Evolutionary conservation across 305 asterid genomes (phyloP).

Genomic region (Andrographis paniculata): DNA sequence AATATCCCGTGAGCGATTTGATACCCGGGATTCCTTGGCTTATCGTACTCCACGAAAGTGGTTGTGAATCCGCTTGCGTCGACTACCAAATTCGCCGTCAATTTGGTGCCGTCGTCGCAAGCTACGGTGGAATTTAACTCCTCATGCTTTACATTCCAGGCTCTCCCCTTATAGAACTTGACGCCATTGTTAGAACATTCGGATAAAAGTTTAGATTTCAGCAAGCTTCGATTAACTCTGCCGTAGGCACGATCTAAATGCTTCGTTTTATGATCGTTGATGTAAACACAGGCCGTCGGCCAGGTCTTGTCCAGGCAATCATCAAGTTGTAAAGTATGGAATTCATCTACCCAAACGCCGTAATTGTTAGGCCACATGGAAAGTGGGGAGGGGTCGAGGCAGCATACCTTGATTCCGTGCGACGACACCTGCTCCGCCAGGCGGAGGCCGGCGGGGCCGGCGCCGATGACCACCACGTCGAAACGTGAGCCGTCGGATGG

Average conservation of each 20-base stretch:
- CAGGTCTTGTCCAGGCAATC: slow-evolving; percentile 71
- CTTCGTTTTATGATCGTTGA: slow-evolving; percentile 53
- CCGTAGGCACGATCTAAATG: slow-evolving; percentile 72
- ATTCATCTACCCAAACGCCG: slow-evolving; percentile 92
- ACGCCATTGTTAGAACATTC: slow-evolving; percentile 48
- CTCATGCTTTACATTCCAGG: slow-evolving; percentile 48
- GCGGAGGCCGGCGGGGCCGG: slow-evolving; percentile 90
- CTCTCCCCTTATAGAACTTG: slow-evolving; percentile 51
- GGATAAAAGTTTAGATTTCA: slow-evolving; percentile 50
- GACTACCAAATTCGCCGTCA: slow-evolving; percentile 56
- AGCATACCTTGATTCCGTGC: slow-evolving; percentile 66
- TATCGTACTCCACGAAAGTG: slow-evolving; percentile 54
- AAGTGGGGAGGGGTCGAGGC: slow-evolving; percentile 82
- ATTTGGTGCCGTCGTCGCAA: slow-evolving; percentile 63
- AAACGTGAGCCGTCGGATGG: slow-evolving; percentile 42
- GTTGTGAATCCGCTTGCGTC: slow-evolving; percentile 85
- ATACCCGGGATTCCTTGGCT: slow-evolving; percentile 63
- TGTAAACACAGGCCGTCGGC: slow-evolving; percentile 50
- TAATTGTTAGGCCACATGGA: slow-evolving; percentile 87
- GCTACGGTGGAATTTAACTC: slow-evolving; percentile 63
- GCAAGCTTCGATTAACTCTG: slow-evolving; percentile 44
- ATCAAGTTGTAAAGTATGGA: slow-evolving; percentile 53
- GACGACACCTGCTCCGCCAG: slow-evolving; percentile 65
- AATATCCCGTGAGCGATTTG: slow-evolving; percentile 87
- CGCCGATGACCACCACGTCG: slow-evolving; percentile 72